These are phyloP conservation scores for Tolypocladium amazonense DNA, from an alignment of 2,329 filamentous ascomycete genomes.

Conservation along the genomic window DNA sequence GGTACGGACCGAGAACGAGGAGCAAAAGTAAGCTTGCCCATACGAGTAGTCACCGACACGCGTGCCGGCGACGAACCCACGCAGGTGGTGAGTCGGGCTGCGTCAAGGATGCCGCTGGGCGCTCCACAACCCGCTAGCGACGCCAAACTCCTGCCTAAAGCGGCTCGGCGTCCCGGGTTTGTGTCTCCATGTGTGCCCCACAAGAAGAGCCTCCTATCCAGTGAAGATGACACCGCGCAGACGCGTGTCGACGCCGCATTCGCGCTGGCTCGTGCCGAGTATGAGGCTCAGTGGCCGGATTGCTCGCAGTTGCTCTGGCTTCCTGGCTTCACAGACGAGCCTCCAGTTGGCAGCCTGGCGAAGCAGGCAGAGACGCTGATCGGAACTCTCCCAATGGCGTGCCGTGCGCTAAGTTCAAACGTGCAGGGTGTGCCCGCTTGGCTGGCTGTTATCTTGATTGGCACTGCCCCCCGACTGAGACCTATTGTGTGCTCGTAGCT, in stretches of 20 bases:
- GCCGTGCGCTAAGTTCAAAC: background rate
- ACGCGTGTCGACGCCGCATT: background rate
- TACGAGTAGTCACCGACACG: background rate
- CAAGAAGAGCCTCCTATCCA: background rate
- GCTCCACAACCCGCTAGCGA: background rate
- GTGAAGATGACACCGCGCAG: background rate
- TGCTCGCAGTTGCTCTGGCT: background rate
- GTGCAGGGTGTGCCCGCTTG: background rate
- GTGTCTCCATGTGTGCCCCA: background rate
- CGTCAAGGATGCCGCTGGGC: background rate
- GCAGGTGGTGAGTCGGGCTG: background rate
- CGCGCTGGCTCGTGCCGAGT: background rate
- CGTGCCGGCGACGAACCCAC: background rate
- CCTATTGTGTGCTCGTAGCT: background rate
- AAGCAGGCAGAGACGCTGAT: background rate
- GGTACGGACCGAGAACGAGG: background rate
- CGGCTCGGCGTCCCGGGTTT: background rate
- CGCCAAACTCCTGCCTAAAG: conserved; percentile 3
- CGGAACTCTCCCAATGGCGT: background rate
- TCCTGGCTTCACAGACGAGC: background rate
- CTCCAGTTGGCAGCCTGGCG: background rate
- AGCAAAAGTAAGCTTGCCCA: background rate
- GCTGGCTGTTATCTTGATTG: background rate
- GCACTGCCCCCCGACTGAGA: background rate
- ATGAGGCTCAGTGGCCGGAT: background rate